Conservation (phyloP, 345 rosid genomes). For the Arabis hirsuta region DNA sequence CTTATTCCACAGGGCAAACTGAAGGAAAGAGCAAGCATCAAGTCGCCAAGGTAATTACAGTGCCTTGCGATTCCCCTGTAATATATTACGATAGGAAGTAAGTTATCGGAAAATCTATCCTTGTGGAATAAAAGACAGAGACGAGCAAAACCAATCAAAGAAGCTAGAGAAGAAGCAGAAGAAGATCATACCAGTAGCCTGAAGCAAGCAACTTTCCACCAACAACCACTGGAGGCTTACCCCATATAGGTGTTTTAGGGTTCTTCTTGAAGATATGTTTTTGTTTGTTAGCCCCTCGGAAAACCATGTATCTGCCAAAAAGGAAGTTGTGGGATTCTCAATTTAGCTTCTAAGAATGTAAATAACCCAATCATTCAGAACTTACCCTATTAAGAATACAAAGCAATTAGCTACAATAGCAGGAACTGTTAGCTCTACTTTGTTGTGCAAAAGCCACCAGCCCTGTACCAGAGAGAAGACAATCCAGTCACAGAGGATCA, state of each 20-base stretch:
- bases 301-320: constrained; percentile 69
- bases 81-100: constrained; percentile 15
- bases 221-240: constrained; percentile 76
- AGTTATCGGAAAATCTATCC: neutral
- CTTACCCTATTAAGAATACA: constrained; percentile 78
- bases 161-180: neutral
- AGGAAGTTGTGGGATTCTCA: constrained; percentile 10
- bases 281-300: constrained; percentile 93
- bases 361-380: constrained; percentile 14
- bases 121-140: neutral
- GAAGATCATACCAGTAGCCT: constrained; percentile 71
- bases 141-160: neutral
- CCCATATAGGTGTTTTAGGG: constrained; percentile 84
- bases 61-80: constrained; percentile 97
- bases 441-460: constrained; percentile 93
- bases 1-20: constrained; percentile 91
- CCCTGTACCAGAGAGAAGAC: constrained; percentile 55
- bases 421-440: constrained; percentile 65
- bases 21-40: constrained; percentile 89
- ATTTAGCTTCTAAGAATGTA: constrained; percentile 13
- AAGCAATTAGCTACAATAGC: constrained; percentile 63
- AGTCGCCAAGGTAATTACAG: constrained; percentile 92
- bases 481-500: constrained; percentile 29
- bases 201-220: constrained; percentile 96
- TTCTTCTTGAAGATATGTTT: constrained; percentile 88